Evolutionary conservation across 768 basidiomycete species (phyloP).

Genomic region (Phylloporus rhodoxanthus): DNA sequence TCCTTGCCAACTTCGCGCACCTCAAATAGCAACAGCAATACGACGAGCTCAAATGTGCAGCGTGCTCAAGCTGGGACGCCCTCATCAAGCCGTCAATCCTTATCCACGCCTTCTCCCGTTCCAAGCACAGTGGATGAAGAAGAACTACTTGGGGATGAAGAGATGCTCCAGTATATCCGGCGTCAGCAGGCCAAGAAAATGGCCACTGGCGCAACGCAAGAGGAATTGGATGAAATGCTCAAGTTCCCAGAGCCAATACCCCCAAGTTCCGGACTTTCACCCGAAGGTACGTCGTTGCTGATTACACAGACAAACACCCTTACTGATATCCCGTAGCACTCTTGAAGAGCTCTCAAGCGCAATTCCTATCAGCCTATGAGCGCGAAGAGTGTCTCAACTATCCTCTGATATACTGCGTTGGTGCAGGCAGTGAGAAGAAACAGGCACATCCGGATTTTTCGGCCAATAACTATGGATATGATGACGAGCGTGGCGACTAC

Average conservation of each 20-base stretch:
- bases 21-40: constrained; percentile 36
- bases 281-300: constrained; percentile 52
- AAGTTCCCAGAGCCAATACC: constrained; percentile 88
- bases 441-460: constrained; percentile 64
- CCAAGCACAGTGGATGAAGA: constrained; percentile 79
- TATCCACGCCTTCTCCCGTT: constrained; percentile 81
- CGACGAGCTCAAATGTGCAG: constrained; percentile 40
- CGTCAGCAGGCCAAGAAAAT: constrained; percentile 86
- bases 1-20: constrained; percentile 53
- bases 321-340: constrained; percentile 41
- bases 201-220: constrained; percentile 75
- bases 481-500: constrained; percentile 98
- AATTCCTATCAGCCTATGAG: constrained; percentile 81
- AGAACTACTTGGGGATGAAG: constrained; percentile 85
- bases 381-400: constrained; percentile 88
- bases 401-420: constrained; percentile 75
- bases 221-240: constrained; percentile 81
- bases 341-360: constrained; percentile 58
- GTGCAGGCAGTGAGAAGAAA: constrained; percentile 79
- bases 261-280: constrained; percentile 59
- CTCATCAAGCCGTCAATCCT: constrained; percentile 65
- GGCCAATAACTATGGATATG: constrained; percentile 89
- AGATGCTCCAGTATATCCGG: constrained; percentile 92
- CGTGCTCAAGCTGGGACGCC: constrained; percentile 54
- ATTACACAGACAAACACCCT: background rate